These are phyloP conservation scores for Clavispora phyllophila DNA, from an alignment of 805 yeast genomes.

Conservation along the genomic window DNA sequence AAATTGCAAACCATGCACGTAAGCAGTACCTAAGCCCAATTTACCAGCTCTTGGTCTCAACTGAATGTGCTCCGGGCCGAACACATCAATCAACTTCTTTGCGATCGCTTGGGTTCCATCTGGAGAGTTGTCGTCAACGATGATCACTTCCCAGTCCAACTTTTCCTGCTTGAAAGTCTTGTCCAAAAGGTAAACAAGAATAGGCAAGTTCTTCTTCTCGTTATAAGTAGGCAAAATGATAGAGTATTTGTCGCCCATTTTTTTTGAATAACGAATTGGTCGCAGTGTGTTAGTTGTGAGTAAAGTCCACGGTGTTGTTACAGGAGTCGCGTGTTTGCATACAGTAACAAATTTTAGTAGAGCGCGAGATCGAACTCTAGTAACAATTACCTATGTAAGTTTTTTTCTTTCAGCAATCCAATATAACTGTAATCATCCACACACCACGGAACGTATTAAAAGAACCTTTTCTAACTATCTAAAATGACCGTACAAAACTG, in stretches of 20 bases:
- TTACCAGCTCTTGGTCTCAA: constrained; percentile 72
- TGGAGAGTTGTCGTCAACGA: constrained; percentile 77
- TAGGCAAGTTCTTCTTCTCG: constrained; percentile 61
- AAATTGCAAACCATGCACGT: constrained; percentile 68
- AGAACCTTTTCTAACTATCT: not conserved
- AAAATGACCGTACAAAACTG: not conserved
- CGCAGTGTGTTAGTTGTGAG: not conserved
- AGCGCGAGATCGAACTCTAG: not conserved
- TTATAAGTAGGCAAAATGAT: constrained; percentile 76
- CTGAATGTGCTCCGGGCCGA: constrained; percentile 56
- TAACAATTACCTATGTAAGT: not conserved
- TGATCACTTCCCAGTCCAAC: constrained; percentile 69
- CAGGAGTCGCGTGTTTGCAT: not conserved
- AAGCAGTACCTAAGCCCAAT: constrained; percentile 76
- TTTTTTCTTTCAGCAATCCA: not conserved
- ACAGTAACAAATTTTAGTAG: not conserved
- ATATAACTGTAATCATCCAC: not conserved
- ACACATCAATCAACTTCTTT: constrained; percentile 49
- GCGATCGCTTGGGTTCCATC: constrained; percentile 79
- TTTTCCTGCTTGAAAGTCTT: constrained; percentile 56
- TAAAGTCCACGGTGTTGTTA: constrained; percentile 1
- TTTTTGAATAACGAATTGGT: not conserved
- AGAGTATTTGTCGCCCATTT: constrained; percentile 50
- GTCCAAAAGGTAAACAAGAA: constrained; percentile 63
- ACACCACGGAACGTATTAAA: not conserved